These are phyloP conservation scores for Pulveroboletus sp. DNA, from an alignment of 768 basidiomycete genomes.

Conservation along the genomic window DNA sequence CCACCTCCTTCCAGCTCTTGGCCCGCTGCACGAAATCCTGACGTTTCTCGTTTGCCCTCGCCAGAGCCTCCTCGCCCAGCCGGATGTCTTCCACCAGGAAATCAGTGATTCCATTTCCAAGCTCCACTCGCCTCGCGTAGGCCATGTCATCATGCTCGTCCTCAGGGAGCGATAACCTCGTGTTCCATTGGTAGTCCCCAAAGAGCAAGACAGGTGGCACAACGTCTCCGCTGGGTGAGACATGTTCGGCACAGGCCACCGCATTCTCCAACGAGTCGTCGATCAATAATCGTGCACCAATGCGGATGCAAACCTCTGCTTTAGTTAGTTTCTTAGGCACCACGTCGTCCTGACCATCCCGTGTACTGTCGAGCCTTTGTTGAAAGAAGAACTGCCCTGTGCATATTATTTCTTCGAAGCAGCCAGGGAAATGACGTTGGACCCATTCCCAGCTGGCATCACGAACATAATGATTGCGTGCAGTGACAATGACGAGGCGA, in stretches of 20 bases:
- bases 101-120: constrained; percentile 43
- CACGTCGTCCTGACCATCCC: constrained; percentile 29
- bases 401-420: constrained; percentile 63
- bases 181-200: constrained; percentile 76
- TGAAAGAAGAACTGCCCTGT: constrained; percentile 68
- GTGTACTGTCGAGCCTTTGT: constrained; percentile 27
- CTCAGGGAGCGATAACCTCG: constrained; percentile 45
- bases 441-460: constrained; percentile 68
- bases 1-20: constrained; percentile 61
- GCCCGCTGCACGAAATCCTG: constrained; percentile 47
- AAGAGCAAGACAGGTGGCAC: constrained; percentile 68
- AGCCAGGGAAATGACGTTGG: constrained; percentile 59
- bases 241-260: constrained; percentile 46
- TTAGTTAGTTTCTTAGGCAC: constrained; percentile 60
- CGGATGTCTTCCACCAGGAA: constrained; percentile 54
- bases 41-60: constrained; percentile 43
- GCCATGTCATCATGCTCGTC: constrained; percentile 51
- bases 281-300: constrained; percentile 65
- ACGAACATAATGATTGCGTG: constrained; percentile 54
- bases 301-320: constrained; percentile 64
- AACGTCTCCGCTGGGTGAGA: constrained; percentile 7
- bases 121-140: constrained; percentile 48
- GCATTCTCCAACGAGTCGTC: constrained; percentile 85
- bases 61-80: constrained; percentile 32
- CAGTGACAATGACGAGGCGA: constrained; percentile 72